A percentile compares a stretch with the other conserved stretches of the same genome.
These are phyloP conservation scores for Microthlaspi erraticum DNA, from an alignment of 345 rosid species.

Conservation along the genomic window DNA sequence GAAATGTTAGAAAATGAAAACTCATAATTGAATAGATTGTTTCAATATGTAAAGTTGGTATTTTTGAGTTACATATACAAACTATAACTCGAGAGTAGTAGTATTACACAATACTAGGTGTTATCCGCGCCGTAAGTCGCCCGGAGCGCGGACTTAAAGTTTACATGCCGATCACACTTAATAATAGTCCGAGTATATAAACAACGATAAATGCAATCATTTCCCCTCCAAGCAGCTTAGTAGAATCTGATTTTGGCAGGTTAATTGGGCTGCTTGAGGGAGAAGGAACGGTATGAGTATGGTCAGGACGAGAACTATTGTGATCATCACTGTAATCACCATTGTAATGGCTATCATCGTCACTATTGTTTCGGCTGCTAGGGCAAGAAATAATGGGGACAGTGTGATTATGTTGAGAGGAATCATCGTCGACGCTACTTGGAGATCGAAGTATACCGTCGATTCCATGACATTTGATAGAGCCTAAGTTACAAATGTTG, in stretches of 20 bases:
- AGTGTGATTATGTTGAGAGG: conserved; percentile 34
- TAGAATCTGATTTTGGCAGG: conserved; percentile 38
- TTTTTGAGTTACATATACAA: conserved; percentile 13
- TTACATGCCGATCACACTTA: conserved; percentile 18
- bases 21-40: background rate
- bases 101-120: conserved; percentile 26
- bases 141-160: background rate
- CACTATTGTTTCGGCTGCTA: conserved; percentile 34
- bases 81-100: conserved; percentile 9
- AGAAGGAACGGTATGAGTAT: conserved; percentile 23
- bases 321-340: conserved; percentile 8
- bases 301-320: background rate
- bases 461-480: conserved; percentile 83
- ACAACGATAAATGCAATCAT: background rate
- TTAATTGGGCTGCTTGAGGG: conserved; percentile 17
- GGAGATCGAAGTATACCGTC: conserved; percentile 53
- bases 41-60: background rate
- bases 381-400: conserved; percentile 47
- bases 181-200: background rate
- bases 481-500: conserved; percentile 60
- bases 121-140: background rate
- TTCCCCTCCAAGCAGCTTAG: conserved; percentile 4
- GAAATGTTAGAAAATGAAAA: no score
- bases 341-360: background rate
- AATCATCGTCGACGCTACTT: conserved; percentile 14